Evolutionary conservation across 305 asterid species (phyloP), one percentile per base, ranked within the genome.

Genomic region (Andrographis paniculata): DNA sequence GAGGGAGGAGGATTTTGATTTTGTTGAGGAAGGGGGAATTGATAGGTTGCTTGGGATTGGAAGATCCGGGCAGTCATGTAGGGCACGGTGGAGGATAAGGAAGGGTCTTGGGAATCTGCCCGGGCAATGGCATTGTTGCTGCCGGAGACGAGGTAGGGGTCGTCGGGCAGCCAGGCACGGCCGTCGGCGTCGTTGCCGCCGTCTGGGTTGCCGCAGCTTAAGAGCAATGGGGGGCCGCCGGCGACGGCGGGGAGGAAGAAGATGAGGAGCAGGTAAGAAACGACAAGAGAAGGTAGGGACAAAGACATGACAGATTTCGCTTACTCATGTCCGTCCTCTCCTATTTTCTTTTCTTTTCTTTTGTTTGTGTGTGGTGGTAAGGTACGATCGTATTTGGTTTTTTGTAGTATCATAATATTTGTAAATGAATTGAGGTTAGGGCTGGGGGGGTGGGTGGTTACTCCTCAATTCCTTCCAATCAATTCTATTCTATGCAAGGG

Each of bases 11-110:
- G 70, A n/a, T n/a, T n/a, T n/a, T n/a, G n/a, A n/a, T n/a, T n/a
- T n/a, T n/a, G n/a, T n/a, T n/a, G n/a, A 4, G 44, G 59, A 33
- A 78, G 60, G 4, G 94, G 80, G 22, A 89, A 68, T 50, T 66
- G 50, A 53, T 91, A 89, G 0, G 75, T 46, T 0, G 79, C 51
- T 17, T 85, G 82, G 0, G 87, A 58, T 8, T 64, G 75, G 76
- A 89, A 89, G n/a, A 82, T 72, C 31, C 95, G 61, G 0, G 96
- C 80, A 0, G 76, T 71, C 95, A 75, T 80, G 66, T 78, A 89
- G 0, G 98, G 96, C 3, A 76, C 46, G 2, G 40, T 52, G 0
- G 92, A 76, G 3, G 89, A 74, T 9, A 80, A 60, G 0, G 96
- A 80, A 5, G 94, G 87, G 45, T 83, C 96, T 30, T 75, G 82